phyloP scores from a whole-genome alignment of 2,329 filamentous ascomycete species.

The Sporothrix brunneoviolacea region DNA sequence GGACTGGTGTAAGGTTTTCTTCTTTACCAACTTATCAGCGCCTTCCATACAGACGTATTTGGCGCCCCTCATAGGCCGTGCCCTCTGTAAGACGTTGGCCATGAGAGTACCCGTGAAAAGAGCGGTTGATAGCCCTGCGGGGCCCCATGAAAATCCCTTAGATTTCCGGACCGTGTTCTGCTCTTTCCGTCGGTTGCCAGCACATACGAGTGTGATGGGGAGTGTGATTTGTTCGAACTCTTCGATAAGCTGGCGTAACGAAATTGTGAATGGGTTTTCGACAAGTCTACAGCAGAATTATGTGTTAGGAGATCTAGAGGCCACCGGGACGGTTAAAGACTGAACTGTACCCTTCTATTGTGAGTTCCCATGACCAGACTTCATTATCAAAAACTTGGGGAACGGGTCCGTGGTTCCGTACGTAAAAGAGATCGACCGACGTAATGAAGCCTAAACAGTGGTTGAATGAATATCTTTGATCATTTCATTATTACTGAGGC shows the following conservation, averaged over 20 bases:
- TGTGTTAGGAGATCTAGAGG: background rate
- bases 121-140: constrained; percentile 79
- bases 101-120: constrained; percentile 80
- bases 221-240: constrained; percentile 77
- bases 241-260: constrained; percentile 62
- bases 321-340: no score
- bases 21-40: constrained; percentile 51
- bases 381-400: constrained; percentile 67
- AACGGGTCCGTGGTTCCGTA: constrained; percentile 82
- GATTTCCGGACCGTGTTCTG: constrained; percentile 87
- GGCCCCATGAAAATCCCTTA: constrained; percentile 91
- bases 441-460: constrained; percentile 64
- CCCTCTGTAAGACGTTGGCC: constrained; percentile 61
- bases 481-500: no score
- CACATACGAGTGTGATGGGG: constrained; percentile 84
- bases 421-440: constrained; percentile 81
- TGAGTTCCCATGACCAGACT: constrained; percentile 73
- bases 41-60: constrained; percentile 88
- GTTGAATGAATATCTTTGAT: background rate
- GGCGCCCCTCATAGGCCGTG: constrained; percentile 62
- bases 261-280: constrained; percentile 65
- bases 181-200: constrained; percentile 86
- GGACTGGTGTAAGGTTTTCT: background rate
- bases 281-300: constrained; percentile 45
- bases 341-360: constrained; percentile 57